phyloP scores from a whole-genome alignment of 768 basidiomycete species.

The Pisolithus marmoratus region DNA sequence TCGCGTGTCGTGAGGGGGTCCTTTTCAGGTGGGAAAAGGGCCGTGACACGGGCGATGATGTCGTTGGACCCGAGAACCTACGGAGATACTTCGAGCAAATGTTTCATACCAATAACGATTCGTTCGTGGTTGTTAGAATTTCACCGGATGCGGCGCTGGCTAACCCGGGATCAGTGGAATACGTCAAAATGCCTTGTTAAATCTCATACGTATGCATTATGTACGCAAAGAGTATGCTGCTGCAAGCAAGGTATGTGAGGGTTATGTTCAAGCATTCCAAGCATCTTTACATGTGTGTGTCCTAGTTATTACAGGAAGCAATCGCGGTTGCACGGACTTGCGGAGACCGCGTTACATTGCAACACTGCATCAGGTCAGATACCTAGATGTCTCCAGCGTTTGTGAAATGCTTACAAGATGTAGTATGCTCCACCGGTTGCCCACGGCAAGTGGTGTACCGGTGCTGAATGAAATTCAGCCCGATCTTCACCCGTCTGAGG shows the following conservation, averaged over 20 bases:
- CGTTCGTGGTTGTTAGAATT: slow-evolving; percentile 41
- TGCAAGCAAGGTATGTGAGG: slow-evolving; percentile 51
- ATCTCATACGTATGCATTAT: slow-evolving; percentile 75
- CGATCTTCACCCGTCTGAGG: slow-evolving; percentile 68
- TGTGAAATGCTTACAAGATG: slow-evolving; percentile 9
- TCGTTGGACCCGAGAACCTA: slow-evolving; percentile 62
- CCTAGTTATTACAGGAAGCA: slow-evolving; percentile 68
- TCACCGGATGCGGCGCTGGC: not conserved
- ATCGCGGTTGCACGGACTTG: slow-evolving; percentile 70
- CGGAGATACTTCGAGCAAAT: slow-evolving; percentile 81
- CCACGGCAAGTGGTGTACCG: slow-evolving; percentile 40
- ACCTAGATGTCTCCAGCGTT: not conserved
- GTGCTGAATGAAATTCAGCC: slow-evolving; percentile 69
- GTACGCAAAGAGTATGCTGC: slow-evolving; percentile 60
- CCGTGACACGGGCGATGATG: slow-evolving; percentile 61
- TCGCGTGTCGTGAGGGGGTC: not conserved
- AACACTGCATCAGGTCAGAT: slow-evolving; percentile 67
- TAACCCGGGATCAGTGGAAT: slow-evolving; percentile 45
- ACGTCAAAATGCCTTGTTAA: slow-evolving; percentile 75
- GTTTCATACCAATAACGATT: slow-evolving; percentile 76
- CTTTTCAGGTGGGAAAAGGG: slow-evolving; percentile 59
- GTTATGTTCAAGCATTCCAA: not conserved
- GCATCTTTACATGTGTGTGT: slow-evolving; percentile 2
- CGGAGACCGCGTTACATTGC: slow-evolving; percentile 65
- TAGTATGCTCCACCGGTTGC: slow-evolving; percentile 71